Conservation (phyloP, 2,329 filamentous ascomycete species). For the Diaporthe vexans region DNA sequence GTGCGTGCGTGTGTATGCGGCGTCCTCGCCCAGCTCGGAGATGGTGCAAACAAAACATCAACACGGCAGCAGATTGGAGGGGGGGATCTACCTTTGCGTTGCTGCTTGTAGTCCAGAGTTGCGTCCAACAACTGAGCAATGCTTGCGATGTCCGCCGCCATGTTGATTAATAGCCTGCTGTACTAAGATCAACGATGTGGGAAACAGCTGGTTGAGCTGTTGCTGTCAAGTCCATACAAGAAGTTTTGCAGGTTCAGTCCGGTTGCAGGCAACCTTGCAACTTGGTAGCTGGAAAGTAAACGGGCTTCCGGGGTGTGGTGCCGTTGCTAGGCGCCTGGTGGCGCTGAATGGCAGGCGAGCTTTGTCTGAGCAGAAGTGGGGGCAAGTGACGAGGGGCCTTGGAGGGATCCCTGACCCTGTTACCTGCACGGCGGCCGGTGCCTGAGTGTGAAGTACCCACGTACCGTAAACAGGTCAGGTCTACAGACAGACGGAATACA, state of each 20-base stretch:
- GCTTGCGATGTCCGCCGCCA: constrained; percentile 69
- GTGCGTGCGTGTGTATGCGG: not conserved
- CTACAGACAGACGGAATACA: no score
- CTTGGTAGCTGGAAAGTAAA: constrained; percentile 36
- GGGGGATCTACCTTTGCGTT: constrained; percentile 82
- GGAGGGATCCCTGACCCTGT: constrained; percentile 28
- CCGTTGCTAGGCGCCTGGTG: constrained; percentile 39
- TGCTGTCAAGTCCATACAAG: constrained; percentile 3
- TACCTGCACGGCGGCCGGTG: not conserved
- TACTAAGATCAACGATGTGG: constrained; percentile 35
- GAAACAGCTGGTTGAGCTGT: constrained; percentile 28
- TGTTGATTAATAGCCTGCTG: constrained; percentile 52
- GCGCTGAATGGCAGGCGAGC: constrained; percentile 4
- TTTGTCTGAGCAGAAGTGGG: constrained; percentile 8
- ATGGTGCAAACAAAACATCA: constrained; percentile 26
- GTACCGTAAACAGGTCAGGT: not conserved
- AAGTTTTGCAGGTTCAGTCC: constrained; percentile 8
- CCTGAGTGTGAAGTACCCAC: not conserved
- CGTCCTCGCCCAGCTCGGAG: constrained; percentile 3
- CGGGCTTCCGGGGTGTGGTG: constrained; percentile 31
- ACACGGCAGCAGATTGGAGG: not conserved
- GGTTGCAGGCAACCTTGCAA: not conserved
- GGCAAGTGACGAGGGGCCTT: constrained; percentile 25
- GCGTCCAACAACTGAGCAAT: constrained; percentile 90
- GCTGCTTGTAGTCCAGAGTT: constrained; percentile 88